Base-by-base conservation (phyloP, 805 yeast species). In the Komagataella phaffii region DNA sequence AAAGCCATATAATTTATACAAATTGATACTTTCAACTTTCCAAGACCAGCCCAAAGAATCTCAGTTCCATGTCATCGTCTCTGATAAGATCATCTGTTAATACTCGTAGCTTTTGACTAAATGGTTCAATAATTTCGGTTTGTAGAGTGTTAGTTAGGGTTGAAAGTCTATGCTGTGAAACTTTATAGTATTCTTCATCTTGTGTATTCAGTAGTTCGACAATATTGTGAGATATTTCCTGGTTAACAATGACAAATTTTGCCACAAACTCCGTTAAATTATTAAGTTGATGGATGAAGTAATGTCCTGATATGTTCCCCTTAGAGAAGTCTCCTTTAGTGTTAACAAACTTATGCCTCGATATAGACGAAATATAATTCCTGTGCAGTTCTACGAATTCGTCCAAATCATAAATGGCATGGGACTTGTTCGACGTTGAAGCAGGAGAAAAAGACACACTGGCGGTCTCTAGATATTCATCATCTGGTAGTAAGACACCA, bases 11-110 rank as follows among this genome's bases (percentile, higher is more conserved):
- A 47, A 19, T 19, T 21, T 12, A 6, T 12, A 10, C 40, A 8
- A 45, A 19, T 24, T 21, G 21, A 45, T 24, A 45, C 12, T 17
- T 8, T 45, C 23, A 45, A 21, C 24, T 24, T 21, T 24, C 24
- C 47, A 49, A 47, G 23, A 50, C 52, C 54, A 59, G 65, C 40
- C 83, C 77, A 40, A 84, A 66, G 49, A 66, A 75, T 50, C 72
- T 67, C 50, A 83, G 59, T 23, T 74, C 77, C 8, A 70, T 63
- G 51, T 72, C 73, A 3, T 68, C 70, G 56, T 83, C 88, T 24
- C 67, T 62, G n/a, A 72, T 70, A 51, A 84, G 64, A 57, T 81
- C 88, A 46, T 65, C 71, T 0, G 72, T 69, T 52, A 83, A 75
- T 3, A 63, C 57, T 45, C 67, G 68, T 45, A 75, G 56, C 18